These are phyloP conservation scores for Umbelopsis isabellina DNA, from an alignment of 192 early-diverging fungal species.

Conservation along the genomic window DNA sequence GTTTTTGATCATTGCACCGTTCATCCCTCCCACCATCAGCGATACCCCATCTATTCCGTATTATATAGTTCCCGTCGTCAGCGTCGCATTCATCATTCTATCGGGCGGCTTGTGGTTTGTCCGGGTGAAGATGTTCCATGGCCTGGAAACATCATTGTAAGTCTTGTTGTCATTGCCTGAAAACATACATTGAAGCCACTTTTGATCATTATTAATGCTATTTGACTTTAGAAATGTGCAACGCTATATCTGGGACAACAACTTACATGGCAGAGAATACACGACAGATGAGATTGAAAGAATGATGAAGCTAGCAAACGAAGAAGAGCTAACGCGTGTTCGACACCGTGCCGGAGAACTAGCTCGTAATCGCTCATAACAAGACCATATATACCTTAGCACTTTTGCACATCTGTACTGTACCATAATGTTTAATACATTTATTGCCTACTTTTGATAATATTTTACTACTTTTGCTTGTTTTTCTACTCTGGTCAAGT, in stretches of 20 bases:
- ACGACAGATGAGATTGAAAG: not conserved
- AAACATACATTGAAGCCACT: too few relatives aligned
- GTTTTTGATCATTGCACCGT: conserved; percentile 58
- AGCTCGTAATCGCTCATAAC: not conserved
- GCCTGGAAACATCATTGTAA: conserved; percentile 23
- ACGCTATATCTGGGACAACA: not conserved
- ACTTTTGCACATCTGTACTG: too few relatives aligned
- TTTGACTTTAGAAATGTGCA: not conserved
- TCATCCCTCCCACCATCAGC: conserved; percentile 51
- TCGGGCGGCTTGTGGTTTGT: conserved; percentile 51
- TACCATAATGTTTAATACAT: too few relatives aligned
- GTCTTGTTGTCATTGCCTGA: not conserved
- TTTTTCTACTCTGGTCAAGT: too few relatives aligned
- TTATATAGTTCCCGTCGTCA: conserved; percentile 52
- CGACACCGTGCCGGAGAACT: not conserved
- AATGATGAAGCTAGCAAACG: not conserved
- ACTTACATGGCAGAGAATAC: conserved; percentile 3
- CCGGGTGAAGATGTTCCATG: conserved; percentile 36
- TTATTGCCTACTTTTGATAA: too few relatives aligned
- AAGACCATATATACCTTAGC: too few relatives aligned
- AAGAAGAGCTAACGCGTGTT: not conserved
- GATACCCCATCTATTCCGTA: conserved; percentile 38
- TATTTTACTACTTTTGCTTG: too few relatives aligned
- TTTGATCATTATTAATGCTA: too few relatives aligned
- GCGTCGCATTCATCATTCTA: conserved; percentile 42